Conservation (phyloP, 2,329 filamentous ascomycete genomes). For the Neobulgaria alba region DNA sequence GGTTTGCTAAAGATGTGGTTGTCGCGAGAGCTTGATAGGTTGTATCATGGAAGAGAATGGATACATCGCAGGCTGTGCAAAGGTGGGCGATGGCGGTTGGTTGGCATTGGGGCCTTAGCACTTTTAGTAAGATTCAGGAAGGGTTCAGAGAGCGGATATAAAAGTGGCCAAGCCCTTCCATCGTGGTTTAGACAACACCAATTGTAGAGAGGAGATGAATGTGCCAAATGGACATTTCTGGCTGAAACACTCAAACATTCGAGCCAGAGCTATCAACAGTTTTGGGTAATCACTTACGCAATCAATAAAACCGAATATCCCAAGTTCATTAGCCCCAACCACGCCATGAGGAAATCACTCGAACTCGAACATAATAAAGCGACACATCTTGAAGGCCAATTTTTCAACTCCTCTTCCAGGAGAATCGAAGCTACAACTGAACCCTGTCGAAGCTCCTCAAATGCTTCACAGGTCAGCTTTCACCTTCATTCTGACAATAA, state of each 20-base stretch:
- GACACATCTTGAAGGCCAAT: slow-evolving; percentile 26
- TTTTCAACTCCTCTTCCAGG: background rate
- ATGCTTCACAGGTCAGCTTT: background rate
- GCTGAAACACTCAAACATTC: too few species aligned
- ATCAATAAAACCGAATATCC: slow-evolving; percentile 48
- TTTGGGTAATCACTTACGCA: too few species aligned
- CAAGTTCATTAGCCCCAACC: slow-evolving; percentile 49
- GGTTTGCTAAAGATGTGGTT: slow-evolving; percentile 10
- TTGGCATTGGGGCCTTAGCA: slow-evolving; percentile 41
- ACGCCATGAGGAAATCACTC: slow-evolving; percentile 48
- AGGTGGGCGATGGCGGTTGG: slow-evolving; percentile 42
- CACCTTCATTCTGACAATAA: background rate
- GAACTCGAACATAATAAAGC: slow-evolving; percentile 50
- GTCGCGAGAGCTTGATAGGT: slow-evolving; percentile 12
- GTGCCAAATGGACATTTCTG: too few species aligned
- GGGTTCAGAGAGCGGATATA: too few species aligned
- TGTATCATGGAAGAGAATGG: slow-evolving; percentile 38
- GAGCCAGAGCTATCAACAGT: too few species aligned
- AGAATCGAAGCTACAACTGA: background rate
- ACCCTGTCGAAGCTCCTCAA: background rate
- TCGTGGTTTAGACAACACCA: too few species aligned
- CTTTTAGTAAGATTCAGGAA: too few species aligned
- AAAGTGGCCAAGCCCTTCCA: too few species aligned
- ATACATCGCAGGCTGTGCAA: slow-evolving; percentile 37
- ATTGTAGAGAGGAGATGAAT: too few species aligned